Evolutionary conservation across 345 rosid species (phyloP).

Genomic region (Stellera chamaejasme): DNA sequence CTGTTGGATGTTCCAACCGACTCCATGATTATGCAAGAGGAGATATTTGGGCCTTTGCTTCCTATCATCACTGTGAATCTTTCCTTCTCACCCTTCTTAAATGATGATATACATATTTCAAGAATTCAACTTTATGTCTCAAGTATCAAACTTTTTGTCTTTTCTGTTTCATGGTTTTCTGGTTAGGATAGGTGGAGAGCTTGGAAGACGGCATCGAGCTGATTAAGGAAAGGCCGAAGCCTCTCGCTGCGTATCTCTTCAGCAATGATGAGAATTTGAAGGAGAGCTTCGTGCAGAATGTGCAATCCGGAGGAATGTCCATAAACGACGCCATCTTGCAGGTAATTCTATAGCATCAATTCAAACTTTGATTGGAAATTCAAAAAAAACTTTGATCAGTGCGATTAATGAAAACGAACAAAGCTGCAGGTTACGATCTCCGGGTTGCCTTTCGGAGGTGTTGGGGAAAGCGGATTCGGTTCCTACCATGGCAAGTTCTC

Average conservation of each 20-base stretch:
- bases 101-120: neutral
- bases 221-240: slow-evolving; percentile 68
- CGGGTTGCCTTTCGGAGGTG: slow-evolving; percentile 80
- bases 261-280: slow-evolving; percentile 45
- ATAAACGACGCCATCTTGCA: slow-evolving; percentile 66
- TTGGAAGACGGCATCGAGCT: slow-evolving; percentile 72
- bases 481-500: slow-evolving; percentile 84
- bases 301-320: slow-evolving; percentile 62
- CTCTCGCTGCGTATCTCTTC: slow-evolving; percentile 90
- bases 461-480: slow-evolving; percentile 89
- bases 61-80: slow-evolving; percentile 46
- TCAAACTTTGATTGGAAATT: neutral
- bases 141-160: neutral
- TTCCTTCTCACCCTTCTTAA: neutral
- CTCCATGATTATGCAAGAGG: slow-evolving; percentile 79
- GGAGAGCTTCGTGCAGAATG: slow-evolving; percentile 39
- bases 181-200: slow-evolving; percentile 47
- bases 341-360: slow-evolving; percentile 18
- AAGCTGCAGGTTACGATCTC: slow-evolving; percentile 65
- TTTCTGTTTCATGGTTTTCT: neutral
- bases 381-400: slow-evolving; percentile 4
- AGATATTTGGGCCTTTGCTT: slow-evolving; percentile 96
- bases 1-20: slow-evolving; percentile 72
- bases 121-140: neutral
- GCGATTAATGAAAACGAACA: slow-evolving; percentile 7